Base-by-base conservation (phyloP, 441 rosid genomes). In the Mallotus repandus region DNA sequence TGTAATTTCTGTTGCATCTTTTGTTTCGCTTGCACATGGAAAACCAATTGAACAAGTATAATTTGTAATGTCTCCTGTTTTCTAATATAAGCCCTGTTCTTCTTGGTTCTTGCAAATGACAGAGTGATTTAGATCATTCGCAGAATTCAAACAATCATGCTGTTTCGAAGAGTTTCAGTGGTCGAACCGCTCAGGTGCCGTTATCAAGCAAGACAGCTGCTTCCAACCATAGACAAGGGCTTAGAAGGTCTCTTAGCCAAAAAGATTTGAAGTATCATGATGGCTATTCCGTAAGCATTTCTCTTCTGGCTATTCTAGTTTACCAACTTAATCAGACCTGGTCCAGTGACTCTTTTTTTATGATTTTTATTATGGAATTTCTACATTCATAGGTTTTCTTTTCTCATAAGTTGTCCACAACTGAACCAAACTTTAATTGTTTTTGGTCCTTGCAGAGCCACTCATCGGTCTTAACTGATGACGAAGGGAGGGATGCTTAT, bases 381-480 rank as follows among this genome's bases (percentile, higher is more conserved):
- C 9, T 22, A 12, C 21, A 48, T 59, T 71, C 10, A 67, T 49
- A 43, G 25, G 52, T 46, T 12, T 45, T 38, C 41, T 38, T 54
- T 76, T 68, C 45, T 58, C 62, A 54, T 19, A 60, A 41, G n/a
- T 60, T 59, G 57, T 73, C 72, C 9, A 52, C 15, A 41, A 19
- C 65, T 75, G 75, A 78, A 55, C 8, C 29, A 43, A 63, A 48
- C 65, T 66, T 71, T 53, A 48, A 70, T 49, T 67, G 19, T 73
- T 57, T 72, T 7, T 76, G 75, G 69, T 74, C 69, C 65, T 81
- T 81, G 56, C 89, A 96, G 99, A 93, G 97, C 76, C 96, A 89
- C 21, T 96, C 98, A 21, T 93, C 99, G 54, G 84, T 85, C 64
- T 79, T 96, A 72, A 96, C 99, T 73, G 98, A 91, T 78, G 99